Base-by-base conservation (phyloP, 192 early-diverging fungal genomes). In the Lobulomyces angularis region DNA sequence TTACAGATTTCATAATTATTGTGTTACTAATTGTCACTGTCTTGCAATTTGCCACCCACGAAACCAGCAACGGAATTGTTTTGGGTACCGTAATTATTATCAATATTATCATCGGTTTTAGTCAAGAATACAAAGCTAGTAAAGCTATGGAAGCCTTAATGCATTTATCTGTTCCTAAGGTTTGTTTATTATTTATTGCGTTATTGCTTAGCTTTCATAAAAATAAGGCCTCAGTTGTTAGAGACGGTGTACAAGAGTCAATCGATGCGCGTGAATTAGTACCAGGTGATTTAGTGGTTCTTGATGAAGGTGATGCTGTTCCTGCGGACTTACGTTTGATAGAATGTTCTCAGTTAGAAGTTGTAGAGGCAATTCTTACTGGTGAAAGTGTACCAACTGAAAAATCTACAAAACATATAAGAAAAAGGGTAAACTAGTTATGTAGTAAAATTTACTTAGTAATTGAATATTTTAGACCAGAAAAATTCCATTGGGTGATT, bases 1-100 rank as follows among this genome's bases (percentile, higher is more conserved):
- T 95, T 19, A 86, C 84, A 0, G 90, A 97, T 49, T 82, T 93
- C 51, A 97, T 97, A 87, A 83, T 97, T 24, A 37, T 97, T 32
- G 80, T 97, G 33, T 66, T 96, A 22, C 67, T 87, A 28, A 67
- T 71, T 7, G 88, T 83, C 0, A 74, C 83, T 24, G 62, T 91
- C 32, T 71, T 53, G 24, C 55, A 69, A 34, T 45, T 56, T 46
- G 59, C 57, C 19, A 64, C 56, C 35, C 50, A 44, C 19, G 70
- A 74, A 37, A 19, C 40, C 26, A 60, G 68, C 22, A 35, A 61
- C n/a, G 58, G 53, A 18, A 45, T 58, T 35, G 81, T 95, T 24
- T 74, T 90, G 27, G 51, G 73, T 17, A 66, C 83, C 31, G 82
- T 97, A 24, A 84, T 92, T 27, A 56, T 80, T 14, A 51, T 92